phyloP scores from a whole-genome alignment of 805 yeast species.

The Cyberlindnera mycetangii region DNA sequence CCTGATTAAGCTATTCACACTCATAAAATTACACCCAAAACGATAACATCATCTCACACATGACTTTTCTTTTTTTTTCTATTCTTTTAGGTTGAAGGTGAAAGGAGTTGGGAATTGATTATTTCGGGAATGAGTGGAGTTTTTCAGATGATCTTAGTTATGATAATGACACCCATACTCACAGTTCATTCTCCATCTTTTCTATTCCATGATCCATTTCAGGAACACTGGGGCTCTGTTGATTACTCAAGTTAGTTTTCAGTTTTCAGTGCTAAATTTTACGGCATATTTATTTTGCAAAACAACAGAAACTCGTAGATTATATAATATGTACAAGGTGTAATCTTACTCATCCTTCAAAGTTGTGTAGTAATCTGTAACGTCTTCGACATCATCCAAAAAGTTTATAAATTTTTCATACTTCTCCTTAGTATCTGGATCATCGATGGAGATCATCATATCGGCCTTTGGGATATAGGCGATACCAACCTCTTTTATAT shows the following conservation, averaged over 20 bases:
- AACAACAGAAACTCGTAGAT: neutral
- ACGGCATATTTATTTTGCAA: conserved; percentile 8
- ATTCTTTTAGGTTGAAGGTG: no score
- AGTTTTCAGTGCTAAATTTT: neutral
- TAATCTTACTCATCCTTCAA: conserved; percentile 34
- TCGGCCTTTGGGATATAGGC: conserved; percentile 65
- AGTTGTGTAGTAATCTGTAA: conserved; percentile 76
- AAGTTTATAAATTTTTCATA: conserved; percentile 55
- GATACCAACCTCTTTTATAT: conserved; percentile 68
- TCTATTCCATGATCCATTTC: neutral
- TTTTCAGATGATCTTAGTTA: no score
- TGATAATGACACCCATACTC: no score
- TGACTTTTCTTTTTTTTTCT: neutral
- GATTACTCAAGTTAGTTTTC: neutral
- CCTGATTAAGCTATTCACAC: neutral
- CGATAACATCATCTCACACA: conserved; percentile 1
- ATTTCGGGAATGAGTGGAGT: no score
- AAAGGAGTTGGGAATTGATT: no score
- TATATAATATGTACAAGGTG: neutral
- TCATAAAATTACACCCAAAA: neutral
- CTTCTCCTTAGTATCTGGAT: conserved; percentile 48
- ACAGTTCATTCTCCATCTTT: no score
- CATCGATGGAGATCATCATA: conserved; percentile 49
- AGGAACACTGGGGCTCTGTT: neutral
- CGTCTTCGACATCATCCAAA: conserved; percentile 81